These are phyloP conservation scores for Prunus campanulata DNA, from an alignment of 306 rosid species.

Conservation along the genomic window DNA sequence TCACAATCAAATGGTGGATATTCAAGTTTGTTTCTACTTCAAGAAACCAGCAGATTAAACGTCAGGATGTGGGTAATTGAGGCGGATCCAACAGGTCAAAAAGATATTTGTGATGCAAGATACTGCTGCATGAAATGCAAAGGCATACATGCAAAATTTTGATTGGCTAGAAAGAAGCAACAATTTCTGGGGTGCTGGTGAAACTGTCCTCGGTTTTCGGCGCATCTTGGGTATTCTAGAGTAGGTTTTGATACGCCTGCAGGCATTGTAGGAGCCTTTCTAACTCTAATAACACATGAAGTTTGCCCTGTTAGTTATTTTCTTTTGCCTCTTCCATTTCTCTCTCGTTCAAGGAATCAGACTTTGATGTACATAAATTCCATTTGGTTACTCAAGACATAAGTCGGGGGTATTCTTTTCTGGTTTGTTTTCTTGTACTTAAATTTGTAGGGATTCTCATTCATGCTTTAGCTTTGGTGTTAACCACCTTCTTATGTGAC, in stretches of 20 bases:
- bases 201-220: constrained; percentile 46
- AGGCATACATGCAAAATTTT: constrained; percentile 54
- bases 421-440: constrained; percentile 35
- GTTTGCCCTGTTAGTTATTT: constrained; percentile 27
- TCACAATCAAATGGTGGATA: constrained; percentile 37
- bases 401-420: constrained; percentile 60
- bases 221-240: constrained; percentile 27
- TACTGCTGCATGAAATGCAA: constrained; percentile 47
- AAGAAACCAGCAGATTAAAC: constrained; percentile 31
- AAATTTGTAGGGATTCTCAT: constrained; percentile 21
- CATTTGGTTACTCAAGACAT: constrained; percentile 58
- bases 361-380: constrained; percentile 70
- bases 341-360: constrained; percentile 32
- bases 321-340: background rate
- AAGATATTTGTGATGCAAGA: constrained; percentile 5
- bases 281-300: constrained; percentile 53
- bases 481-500: background rate
- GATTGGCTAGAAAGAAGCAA: constrained; percentile 55
- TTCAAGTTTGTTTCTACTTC: constrained; percentile 33
- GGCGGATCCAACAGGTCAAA: constrained; percentile 32
- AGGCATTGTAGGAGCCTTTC: constrained; percentile 53
- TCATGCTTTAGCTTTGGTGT: constrained; percentile 17
- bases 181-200: constrained; percentile 48
- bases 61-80: constrained; percentile 14
- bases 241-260: constrained; percentile 59